phyloP scores from a whole-genome alignment of 192 early-diverging fungal genomes.

The Gorgonomyces haynaldii region DNA sequence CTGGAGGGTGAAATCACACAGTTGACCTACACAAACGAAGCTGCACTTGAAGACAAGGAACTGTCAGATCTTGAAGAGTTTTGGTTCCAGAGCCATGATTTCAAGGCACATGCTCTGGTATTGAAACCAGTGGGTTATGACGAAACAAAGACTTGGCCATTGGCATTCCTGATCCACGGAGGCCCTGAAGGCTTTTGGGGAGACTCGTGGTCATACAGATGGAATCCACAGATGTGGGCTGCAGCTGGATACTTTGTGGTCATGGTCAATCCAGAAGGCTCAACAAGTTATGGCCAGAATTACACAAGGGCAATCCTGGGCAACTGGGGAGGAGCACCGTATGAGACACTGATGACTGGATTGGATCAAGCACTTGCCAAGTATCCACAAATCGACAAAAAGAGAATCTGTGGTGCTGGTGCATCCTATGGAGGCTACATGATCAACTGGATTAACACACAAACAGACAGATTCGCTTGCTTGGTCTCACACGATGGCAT shows the following conservation, averaged over 20 bases:
- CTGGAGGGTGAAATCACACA: too few relatives aligned
- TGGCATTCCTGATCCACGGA: too few relatives aligned
- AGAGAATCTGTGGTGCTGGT: conserved; percentile 50
- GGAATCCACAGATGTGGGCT: too few relatives aligned
- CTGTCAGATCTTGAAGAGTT: too few relatives aligned
- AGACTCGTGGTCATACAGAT: too few relatives aligned
- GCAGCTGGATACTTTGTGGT: conserved; percentile 52
- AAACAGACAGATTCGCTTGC: conserved; percentile 50
- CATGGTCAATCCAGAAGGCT: conserved; percentile 67
- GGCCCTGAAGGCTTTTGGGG: too few relatives aligned
- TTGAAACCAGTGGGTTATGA: too few relatives aligned
- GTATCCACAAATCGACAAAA: conserved; percentile 43
- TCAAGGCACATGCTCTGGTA: too few relatives aligned
- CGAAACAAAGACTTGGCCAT: too few relatives aligned
- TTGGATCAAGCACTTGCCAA: conserved; percentile 45
- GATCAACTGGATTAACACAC: conserved; percentile 77
- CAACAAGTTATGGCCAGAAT: conserved; percentile 65
- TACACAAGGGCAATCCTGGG: conserved; percentile 58
- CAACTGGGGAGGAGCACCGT: conserved; percentile 72
- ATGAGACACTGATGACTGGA: conserved; percentile 61
- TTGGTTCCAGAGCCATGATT: too few relatives aligned
- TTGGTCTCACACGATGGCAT: conserved; percentile 53
- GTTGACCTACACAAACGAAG: too few relatives aligned
- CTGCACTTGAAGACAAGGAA: too few relatives aligned
- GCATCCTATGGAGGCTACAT: conserved; percentile 73